phyloP scores from a whole-genome alignment of 148 eudicot species.

The Amaranthus palmeri region DNA sequence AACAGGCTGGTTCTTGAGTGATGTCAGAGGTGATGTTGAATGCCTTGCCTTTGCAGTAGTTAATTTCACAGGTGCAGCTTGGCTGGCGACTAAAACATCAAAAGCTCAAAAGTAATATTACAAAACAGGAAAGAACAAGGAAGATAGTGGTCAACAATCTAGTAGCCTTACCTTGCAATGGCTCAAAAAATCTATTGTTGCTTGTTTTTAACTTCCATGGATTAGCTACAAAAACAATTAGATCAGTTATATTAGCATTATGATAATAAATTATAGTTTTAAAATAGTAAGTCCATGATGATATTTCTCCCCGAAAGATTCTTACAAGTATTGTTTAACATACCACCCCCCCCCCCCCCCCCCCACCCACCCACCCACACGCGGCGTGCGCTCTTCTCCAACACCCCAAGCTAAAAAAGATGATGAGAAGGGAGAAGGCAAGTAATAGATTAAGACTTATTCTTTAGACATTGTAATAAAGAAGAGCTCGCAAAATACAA shows the following conservation, averaged over 20 bases:
- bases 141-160: constrained; percentile 8
- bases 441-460: too few species aligned
- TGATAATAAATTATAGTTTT: neutral
- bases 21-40: constrained; percentile 71
- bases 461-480: too few species aligned
- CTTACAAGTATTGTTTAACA: too few species aligned
- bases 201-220: constrained; percentile 64
- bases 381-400: too few species aligned
- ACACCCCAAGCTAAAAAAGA: neutral
- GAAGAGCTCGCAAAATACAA: neutral
- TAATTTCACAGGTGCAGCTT: constrained; percentile 47
- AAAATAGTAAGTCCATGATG: neutral
- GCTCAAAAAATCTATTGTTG: constrained; percentile 63
- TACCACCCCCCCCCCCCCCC: neutral
- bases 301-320: too few species aligned
- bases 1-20: constrained; percentile 52
- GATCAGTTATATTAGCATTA: constrained; percentile 15
- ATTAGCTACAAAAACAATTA: constrained; percentile 41
- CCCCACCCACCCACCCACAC: neutral
- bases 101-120: constrained; percentile 12
- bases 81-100: constrained; percentile 41
- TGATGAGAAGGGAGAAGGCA: too few species aligned
- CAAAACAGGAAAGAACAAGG: constrained; percentile 5
- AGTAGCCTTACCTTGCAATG: constrained; percentile 54
- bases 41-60: constrained; percentile 57